These are phyloP conservation scores for Colletotrichum viniferum DNA, from an alignment of 2,329 filamentous ascomycete genomes.

Conservation along the genomic window DNA sequence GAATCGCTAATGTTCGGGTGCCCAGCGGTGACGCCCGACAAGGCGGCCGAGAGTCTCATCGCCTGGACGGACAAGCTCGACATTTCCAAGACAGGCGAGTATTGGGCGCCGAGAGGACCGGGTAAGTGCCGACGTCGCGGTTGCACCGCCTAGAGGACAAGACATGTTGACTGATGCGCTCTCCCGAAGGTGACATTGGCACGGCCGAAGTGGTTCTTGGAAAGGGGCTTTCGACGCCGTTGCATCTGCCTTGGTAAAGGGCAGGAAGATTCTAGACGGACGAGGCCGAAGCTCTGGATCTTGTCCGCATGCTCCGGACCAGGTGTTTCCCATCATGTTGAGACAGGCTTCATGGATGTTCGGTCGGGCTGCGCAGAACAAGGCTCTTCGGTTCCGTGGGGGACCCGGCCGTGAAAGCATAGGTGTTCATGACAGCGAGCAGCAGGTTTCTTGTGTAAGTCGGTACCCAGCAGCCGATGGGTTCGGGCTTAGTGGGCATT, in stretches of 20 bases:
- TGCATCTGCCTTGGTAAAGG: constrained; percentile 68
- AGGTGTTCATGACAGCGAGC: neutral
- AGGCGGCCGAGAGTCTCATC: constrained; percentile 66
- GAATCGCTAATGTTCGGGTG: constrained; percentile 14
- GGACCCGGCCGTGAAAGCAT: neutral
- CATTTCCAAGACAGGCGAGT: constrained; percentile 70
- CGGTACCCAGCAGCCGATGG: neutral
- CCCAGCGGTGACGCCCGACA: constrained; percentile 69
- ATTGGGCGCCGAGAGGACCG: constrained; percentile 74
- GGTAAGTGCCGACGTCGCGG: constrained; percentile 46
- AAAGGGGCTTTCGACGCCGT: constrained; percentile 63
- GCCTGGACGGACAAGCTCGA: constrained; percentile 68
- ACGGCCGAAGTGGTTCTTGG: constrained; percentile 70
- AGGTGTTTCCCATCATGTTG: neutral
- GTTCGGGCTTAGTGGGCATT: constrained; percentile 1
- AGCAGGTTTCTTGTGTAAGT: neutral
- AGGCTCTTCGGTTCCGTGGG: neutral
- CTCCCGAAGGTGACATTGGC: constrained; percentile 64
- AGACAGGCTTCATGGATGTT: constrained; percentile 15
- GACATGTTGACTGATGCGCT: constrained; percentile 20
- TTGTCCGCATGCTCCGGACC: neutral
- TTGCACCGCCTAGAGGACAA: constrained; percentile 1
- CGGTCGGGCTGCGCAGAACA: neutral
- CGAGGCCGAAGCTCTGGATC: neutral
- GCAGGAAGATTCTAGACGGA: neutral